phyloP scores from a whole-genome alignment of 2,329 filamentous ascomycete species.

The Clonostachys rosea region DNA sequence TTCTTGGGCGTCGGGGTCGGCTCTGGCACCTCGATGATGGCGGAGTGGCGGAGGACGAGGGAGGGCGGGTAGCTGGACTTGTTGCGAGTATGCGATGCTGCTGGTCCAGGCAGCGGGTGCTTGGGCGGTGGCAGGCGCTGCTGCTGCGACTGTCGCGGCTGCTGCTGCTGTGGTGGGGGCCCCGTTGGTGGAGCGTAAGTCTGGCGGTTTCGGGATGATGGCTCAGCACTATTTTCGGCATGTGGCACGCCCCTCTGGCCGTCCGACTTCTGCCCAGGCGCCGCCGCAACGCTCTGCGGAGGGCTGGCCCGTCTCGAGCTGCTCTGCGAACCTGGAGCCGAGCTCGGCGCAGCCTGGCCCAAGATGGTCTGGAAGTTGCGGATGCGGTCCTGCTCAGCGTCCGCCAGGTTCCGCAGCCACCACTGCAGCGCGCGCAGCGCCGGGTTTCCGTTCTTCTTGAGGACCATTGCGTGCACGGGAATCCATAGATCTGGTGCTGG shows the following conservation, averaged over 20 bases:
- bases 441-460: conserved; percentile 1
- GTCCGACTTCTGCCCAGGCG: too few relatives aligned
- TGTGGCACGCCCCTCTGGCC: too few relatives aligned
- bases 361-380: conserved; percentile 30
- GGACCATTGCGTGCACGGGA: conserved; percentile 33
- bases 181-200: neutral
- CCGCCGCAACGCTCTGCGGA: too few relatives aligned
- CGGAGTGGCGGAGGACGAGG: too few relatives aligned
- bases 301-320: too few relatives aligned
- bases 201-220: neutral
- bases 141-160: neutral
- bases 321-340: neutral
- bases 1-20: too few relatives aligned
- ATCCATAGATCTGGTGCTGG: conserved; percentile 42
- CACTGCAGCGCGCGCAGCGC: conserved; percentile 29
- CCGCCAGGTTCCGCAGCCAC: conserved; percentile 48
- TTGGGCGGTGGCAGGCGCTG: too few relatives aligned
- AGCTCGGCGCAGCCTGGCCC: neutral
- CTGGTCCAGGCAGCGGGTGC: too few relatives aligned
- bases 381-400: conserved; percentile 35
- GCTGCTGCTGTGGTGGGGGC: neutral
- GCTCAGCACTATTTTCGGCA: too few relatives aligned
- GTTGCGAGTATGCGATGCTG: too few relatives aligned
- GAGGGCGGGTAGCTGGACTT: too few relatives aligned
- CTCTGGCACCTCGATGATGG: too few relatives aligned